These are phyloP conservation scores for Eremomyces bilateralis DNA, from an alignment of 495 filamentous ascomycete species.

Conservation along the genomic window DNA sequence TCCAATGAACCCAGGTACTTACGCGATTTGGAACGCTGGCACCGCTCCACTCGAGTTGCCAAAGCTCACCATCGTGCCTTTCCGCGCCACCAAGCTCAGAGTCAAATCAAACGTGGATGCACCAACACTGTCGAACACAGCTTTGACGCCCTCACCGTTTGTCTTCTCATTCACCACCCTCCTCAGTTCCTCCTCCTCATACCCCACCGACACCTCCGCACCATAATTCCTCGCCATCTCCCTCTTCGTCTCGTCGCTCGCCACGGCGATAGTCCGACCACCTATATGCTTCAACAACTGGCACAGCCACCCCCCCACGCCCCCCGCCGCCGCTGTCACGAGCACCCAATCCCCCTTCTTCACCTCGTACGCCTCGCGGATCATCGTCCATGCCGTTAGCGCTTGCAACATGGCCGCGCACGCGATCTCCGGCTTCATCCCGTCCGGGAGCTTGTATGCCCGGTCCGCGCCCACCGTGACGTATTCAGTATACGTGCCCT, in stretches of 20 bases:
- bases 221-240: slow-evolving; percentile 65
- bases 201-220: slow-evolving; percentile 50
- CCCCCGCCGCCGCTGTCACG: slow-evolving; percentile 79
- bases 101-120: slow-evolving; percentile 70
- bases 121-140: slow-evolving; percentile 80
- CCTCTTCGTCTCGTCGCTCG: slow-evolving; percentile 50
- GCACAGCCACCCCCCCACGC: slow-evolving; percentile 56
- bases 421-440: slow-evolving; percentile 35
- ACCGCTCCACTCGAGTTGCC: slow-evolving; percentile 79
- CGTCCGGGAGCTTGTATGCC: slow-evolving; percentile 40
- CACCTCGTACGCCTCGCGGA: slow-evolving; percentile 55
- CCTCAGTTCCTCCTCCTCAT: slow-evolving; percentile 31
- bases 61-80: slow-evolving; percentile 69
- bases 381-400: slow-evolving; percentile 64
- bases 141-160: slow-evolving; percentile 37
- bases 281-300: slow-evolving; percentile 56
- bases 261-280: slow-evolving; percentile 67
- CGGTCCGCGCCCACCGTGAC: slow-evolving; percentile 34
- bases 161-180: slow-evolving; percentile 18
- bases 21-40: slow-evolving; percentile 47
- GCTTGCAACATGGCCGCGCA: slow-evolving; percentile 60
- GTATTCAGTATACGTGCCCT: slow-evolving; percentile 56
- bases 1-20: slow-evolving; percentile 13
- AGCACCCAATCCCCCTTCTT: slow-evolving; percentile 65
- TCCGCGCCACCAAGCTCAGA: slow-evolving; percentile 54